These are phyloP conservation scores for Beta vulgaris DNA, from an alignment of 148 eudicot species.

Conservation along the genomic window DNA sequence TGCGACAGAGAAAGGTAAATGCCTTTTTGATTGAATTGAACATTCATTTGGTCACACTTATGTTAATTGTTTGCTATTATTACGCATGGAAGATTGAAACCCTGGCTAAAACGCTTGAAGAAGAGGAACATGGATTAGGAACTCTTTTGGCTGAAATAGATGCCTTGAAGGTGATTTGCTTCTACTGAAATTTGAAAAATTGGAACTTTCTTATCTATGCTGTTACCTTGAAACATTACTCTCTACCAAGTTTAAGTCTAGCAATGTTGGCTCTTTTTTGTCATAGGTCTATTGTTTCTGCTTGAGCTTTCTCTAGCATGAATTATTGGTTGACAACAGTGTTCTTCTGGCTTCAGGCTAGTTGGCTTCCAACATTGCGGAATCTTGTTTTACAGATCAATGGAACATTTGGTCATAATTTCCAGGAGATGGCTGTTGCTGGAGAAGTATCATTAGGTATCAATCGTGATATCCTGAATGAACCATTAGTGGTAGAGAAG, in stretches of 20 bases:
- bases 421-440: constrained; percentile 98
- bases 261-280: background rate
- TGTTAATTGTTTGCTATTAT: constrained; percentile 7
- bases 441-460: constrained; percentile 95
- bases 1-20: constrained; percentile 69
- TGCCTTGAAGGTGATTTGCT: constrained; percentile 56
- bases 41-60: background rate
- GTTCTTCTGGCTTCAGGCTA: constrained; percentile 50
- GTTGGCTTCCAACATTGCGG: constrained; percentile 91
- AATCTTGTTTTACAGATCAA: constrained; percentile 77
- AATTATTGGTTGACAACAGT: constrained; percentile 12
- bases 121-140: constrained; percentile 49
- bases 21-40: constrained; percentile 4
- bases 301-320: background rate
- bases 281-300: background rate
- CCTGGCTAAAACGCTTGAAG: constrained; percentile 48
- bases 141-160: constrained; percentile 53
- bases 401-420: constrained; percentile 80
- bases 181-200: background rate
- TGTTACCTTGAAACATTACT: background rate
- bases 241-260: background rate
- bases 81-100: constrained; percentile 55
- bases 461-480: background rate
- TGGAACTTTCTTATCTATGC: background rate
- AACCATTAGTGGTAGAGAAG: background rate